Conservation (phyloP, 2,329 filamentous ascomycete genomes). For the Aureobasidium vineae region DNA sequence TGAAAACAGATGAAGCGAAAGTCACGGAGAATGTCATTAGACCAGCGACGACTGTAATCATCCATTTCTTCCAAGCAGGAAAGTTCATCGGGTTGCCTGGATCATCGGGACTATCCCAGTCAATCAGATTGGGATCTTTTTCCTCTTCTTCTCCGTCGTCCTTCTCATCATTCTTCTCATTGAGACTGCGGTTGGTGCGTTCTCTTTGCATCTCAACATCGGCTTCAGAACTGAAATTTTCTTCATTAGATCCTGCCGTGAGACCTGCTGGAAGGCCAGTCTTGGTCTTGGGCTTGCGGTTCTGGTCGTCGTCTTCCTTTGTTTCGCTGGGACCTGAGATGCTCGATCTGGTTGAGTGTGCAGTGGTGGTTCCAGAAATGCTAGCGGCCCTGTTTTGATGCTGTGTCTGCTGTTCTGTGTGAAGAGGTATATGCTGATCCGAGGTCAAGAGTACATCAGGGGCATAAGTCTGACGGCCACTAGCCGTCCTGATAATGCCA, state of each 20-base stretch:
- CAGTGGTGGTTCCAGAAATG: conserved; percentile 15
- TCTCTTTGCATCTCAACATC: conserved; percentile 25
- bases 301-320: not conserved
- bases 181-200: not conserved
- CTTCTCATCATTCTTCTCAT: conserved; percentile 22
- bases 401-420: not conserved
- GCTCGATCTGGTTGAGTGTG: conserved; percentile 16
- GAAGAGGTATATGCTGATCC: not conserved
- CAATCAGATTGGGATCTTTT: conserved; percentile 33
- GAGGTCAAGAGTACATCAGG: conserved; percentile 4
- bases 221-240: not conserved
- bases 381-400: conserved; percentile 1
- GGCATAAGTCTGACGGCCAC: conserved; percentile 19
- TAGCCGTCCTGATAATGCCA: conserved; percentile 20
- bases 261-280: conserved; percentile 15
- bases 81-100: conserved; percentile 38
- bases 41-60: conserved; percentile 33
- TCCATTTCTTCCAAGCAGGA: conserved; percentile 36
- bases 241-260: conserved; percentile 8
- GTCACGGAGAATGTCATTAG: conserved; percentile 75
- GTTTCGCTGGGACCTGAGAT: not conserved
- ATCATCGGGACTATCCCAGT: conserved; percentile 35
- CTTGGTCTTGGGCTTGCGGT: not conserved
- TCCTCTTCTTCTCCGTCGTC: conserved; percentile 27
- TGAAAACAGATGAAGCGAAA: conserved; percentile 52